Base-by-base conservation (phyloP, 1,139 yeast species). In the Blastobotrys indianensis region DNA sequence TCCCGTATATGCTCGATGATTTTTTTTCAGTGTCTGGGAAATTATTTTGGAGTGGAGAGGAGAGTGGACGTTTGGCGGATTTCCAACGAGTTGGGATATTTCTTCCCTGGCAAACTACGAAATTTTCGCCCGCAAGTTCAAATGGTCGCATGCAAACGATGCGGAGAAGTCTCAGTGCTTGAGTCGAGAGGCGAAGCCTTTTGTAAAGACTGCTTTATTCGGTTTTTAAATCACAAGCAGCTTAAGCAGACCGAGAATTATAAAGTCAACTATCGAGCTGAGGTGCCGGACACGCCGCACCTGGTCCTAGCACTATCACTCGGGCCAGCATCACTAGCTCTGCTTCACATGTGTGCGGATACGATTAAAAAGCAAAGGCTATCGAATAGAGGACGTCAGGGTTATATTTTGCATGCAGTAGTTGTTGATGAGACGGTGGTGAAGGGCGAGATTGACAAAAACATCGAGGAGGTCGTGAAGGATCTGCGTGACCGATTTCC, bases 231-330 rank as follows among this genome's bases (percentile, higher is more conserved):
- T 51, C 82, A 87, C 25, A 88, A 87, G 61, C 90, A 85, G 63
- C 72, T 95, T 51, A 84, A 82, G 59, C 83, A 75, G 59, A 80
- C 90, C 86, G 90, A 84, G 25, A 76, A 72, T 46, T 86, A 76
- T 65, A 84, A 85, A 58, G 88, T 83, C 28, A 76, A 79, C 56
- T 85, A 59, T 45, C 51, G 49, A 15, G 39, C 12, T 23, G 46
- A 45, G 41, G 50, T 37, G 32, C 48, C 51, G 13, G 46, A 23
- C 28, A 50, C 37, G 20, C 58, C 46, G 68, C 70, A 65, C 38
- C 72, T 83, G 0, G 58, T 85, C 33, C 62, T 85, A 1, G 78
- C 92, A 1, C 60, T 82, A 2, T 80, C 88, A 0, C 75, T 84
- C 23, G 87, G 90, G 0, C 60, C 67, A 1, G 77, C 88, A 0